Evolutionary conservation across 768 basidiomycete species (phyloP), one percentile per base, ranked within the genome.

Genomic region (Chalciporus sphaerocephalus): DNA sequence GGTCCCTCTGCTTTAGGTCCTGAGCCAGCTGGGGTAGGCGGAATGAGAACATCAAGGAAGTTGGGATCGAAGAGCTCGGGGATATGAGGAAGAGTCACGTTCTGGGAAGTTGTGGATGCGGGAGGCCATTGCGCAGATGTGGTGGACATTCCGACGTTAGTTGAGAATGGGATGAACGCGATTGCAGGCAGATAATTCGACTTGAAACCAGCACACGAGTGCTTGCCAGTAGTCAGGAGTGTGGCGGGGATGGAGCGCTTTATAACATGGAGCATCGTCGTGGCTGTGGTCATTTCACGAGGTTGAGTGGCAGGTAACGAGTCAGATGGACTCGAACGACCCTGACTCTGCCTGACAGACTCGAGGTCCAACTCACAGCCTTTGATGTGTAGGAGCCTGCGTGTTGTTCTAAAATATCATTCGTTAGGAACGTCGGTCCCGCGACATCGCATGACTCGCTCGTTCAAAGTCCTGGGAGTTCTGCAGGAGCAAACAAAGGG

Each of bases 31-130:
- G 42, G 28, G 4, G 42, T 25, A 2, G 49, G 38, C 23, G 81
- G 80, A n/a, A 84, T 50, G 17, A 85, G 73, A 33, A 69, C 54
- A 57, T 84, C 73, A 41, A 84, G 73, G 51, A 78, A 83, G 53
- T 75, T 70, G 24, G 74, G 64, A 42, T 80, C 62, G 46, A 71
- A 77, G 23, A 86, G 75, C 54, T 85, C 82, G 1, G 74, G 75
- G 36, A 87, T 73, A 28, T 62, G 45, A 1, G 83, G 84, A 11
- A 85, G 66, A 6, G 74, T 69, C 40, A 81, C 66, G 35, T 62
- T 68, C 51, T 80, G 81, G 17, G 67, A 58, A 16, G 60, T 54
- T 21, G 55, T 42, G 13, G 59, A 43, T 21, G 45, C 40, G 25
- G 42, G n/a, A n/a, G n/a, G 15, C 5, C 5, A 5, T 6, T 32